Evolutionary conservation across 106 monocot genomes (phyloP), one percentile per base, ranked within the genome.

Genomic region (Narthecium ossifragum): DNA sequence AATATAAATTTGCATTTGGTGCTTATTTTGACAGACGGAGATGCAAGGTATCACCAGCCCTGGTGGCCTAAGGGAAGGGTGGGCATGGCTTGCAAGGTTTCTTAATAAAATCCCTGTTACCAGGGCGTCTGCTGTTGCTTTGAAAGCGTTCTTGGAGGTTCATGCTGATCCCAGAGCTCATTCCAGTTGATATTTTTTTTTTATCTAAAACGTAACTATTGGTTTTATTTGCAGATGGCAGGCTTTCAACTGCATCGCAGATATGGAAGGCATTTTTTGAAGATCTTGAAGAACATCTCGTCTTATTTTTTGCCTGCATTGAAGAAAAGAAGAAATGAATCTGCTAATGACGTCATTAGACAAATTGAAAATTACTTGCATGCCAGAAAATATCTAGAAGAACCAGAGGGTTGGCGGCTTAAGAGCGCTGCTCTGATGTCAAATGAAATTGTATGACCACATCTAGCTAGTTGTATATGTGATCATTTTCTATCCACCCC

Each of bases 51-150:
- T 85, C 17, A 63, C 48, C 54, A 83, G 90, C 60, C 83, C 83
- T 31, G 71, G 84, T 69, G 90, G 90, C 18, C 57, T 96, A 57
- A 73, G 74, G 47, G 80, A 90, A 62, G 94, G 94, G 36, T 96
- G 94, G 94, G 70, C 68, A 46, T 96, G 94, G 94, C 75, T 96
- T 67, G 90, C 94, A 3, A 84, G 72, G 73, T 86, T 86, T 59
- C 70, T 90, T 1, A 96, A 96, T 51, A 20, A 52, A 34, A 68
- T 90, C 6, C 94, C 90, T 34, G 73, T 76, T 24, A 78, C 66
- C 43, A 68, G 67, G 59, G 51, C 75, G 31, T 76, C 83, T 45
- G 86, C 86, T 6, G 40, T 65, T 53, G 94, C 90, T 3, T 63
- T 96, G 45, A 73, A 86, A 56, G 83, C 86, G 46, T 96, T 90